Conservation (phyloP, 2,329 filamentous ascomycete species). For the Diaporthe vaccinii region DNA sequence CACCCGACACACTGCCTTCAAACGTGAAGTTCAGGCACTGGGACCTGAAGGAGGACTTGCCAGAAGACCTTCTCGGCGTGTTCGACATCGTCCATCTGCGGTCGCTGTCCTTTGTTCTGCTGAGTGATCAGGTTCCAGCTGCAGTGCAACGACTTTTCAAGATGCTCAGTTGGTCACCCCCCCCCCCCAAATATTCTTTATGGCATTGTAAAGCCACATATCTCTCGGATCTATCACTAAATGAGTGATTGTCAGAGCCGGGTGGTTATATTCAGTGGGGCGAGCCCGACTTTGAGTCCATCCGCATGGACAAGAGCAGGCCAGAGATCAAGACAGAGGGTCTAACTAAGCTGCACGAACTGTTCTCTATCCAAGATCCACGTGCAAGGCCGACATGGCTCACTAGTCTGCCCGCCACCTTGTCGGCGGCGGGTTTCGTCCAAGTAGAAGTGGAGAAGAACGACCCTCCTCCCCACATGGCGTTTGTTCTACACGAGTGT, state of each 20-base stretch:
- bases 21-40: conserved; percentile 43
- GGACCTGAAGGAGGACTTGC: conserved; percentile 42
- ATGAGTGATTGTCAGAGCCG: background rate
- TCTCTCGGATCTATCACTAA: background rate
- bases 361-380: background rate
- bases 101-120: conserved; percentile 42
- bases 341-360: background rate
- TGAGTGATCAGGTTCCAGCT: conserved; percentile 38
- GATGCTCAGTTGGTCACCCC: background rate
- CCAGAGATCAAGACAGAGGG: background rate
- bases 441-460: background rate
- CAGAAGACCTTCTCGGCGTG: conserved; percentile 39
- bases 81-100: conserved; percentile 46
- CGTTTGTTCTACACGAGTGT: background rate
- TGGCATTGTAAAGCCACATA: background rate
- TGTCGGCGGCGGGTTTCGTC: background rate
- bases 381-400: background rate
- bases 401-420: background rate
- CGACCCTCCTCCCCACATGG: background rate
- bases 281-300: conserved; percentile 7
- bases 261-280: conserved; percentile 16
- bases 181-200: too few relatives aligned
- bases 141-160: background rate
- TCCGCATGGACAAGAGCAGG: background rate
- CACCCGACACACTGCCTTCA: conserved; percentile 38